A percentile compares a stretch with the other conserved stretches of the same genome.
Evolutionary conservation across 768 basidiomycete genomes (phyloP).

Genomic region (Candolleomyces eurysporus): DNA sequence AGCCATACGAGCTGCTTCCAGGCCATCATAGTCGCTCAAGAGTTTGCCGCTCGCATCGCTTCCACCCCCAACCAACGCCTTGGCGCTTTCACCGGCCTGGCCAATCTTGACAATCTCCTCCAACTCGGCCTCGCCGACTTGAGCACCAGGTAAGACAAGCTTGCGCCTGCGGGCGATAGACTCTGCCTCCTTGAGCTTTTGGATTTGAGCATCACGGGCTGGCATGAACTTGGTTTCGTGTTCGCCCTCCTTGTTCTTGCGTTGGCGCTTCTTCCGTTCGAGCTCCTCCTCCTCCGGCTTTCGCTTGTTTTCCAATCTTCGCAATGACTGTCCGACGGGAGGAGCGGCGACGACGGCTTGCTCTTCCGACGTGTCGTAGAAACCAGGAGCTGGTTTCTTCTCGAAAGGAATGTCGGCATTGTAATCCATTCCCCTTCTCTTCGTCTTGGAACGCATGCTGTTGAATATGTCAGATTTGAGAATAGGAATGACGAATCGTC

Average conservation of each 20-base stretch:
- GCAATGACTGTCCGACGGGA: constrained; percentile 86
- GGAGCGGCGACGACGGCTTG: constrained; percentile 83
- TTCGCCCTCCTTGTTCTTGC: constrained; percentile 69
- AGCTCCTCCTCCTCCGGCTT: constrained; percentile 93
- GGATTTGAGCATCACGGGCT: constrained; percentile 97
- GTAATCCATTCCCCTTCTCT: constrained; percentile 99
- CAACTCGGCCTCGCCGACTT: constrained; percentile 91
- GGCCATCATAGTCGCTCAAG: constrained; percentile 87
- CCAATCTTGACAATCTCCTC: constrained; percentile 99
- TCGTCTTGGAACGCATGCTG: constrained; percentile 91
- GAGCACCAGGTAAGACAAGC: constrained; percentile 80
- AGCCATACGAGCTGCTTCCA: constrained; percentile 87
- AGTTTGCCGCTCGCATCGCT: constrained; percentile 83
- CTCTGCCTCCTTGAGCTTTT: constrained; percentile 96
- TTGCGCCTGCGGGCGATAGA: constrained; percentile 87
- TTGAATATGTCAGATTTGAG: not conserved
- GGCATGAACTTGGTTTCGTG: constrained; percentile 94
- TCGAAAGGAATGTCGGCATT: constrained; percentile 99
- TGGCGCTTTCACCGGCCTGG: constrained; percentile 84
- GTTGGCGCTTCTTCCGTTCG: constrained; percentile 86
- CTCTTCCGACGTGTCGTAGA: constrained; percentile 96
- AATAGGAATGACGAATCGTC: not conserved
- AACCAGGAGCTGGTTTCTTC: constrained; percentile 92
- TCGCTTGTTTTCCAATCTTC: constrained; percentile 93
- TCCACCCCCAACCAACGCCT: constrained; percentile 78